Evolutionary conservation across 352 stramenopile genomes (phyloP), one percentile per base, ranked within the genome.

Genomic region (Hyphochytrium catenoides): DNA sequence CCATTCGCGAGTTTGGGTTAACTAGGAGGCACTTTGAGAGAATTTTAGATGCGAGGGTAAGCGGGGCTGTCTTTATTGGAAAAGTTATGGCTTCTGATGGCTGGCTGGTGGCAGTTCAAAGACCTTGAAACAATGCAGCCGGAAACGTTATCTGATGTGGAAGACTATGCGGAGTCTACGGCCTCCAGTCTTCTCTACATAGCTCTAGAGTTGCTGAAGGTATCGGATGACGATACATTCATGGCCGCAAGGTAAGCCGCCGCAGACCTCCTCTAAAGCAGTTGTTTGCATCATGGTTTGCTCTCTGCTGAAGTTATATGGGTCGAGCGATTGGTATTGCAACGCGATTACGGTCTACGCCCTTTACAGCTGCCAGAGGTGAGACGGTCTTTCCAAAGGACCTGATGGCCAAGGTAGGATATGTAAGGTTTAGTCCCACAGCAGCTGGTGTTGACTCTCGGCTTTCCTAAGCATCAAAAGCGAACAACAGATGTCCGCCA

Each of bases 131-230:
- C 57, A n/a, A 54, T 81, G 11, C 61, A 85, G 34, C 57, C 65
- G 9, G 45, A 59, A 23, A 62, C 51, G 8, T 41, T 91, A 14
- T 41, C 43, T 3, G 65, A 89, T 11, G 37, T 91, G 11, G 75
- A 90, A 46, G 29, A 56, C 1, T 89, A 89, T 38, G 58, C 70
- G 0, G 74, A 91, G 30, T 67, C 77, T 41, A 90, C 76, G 1
- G 74, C 75, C 0, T 64, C 70, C n/a, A 88, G 69, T 22, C 41
- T 91, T 24, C 35, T 90, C 28, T 89, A 88, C 46, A 48, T 91
- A 17, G 78, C 67, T 23, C 56, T 91, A 14, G 76, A 91, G 43
- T 74, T 70, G 34, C 45, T 86, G 0, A 65, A 58, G 20, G 49
- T 90, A 22, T 56, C 64, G 11, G 62, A 86, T 31, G 50, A 70